Percentiles rank a stretch among this genome's conserved stretches.
phyloP scores from a whole-genome alignment of 2,329 filamentous ascomycete species.

The Talaromyces amestolkiae region DNA sequence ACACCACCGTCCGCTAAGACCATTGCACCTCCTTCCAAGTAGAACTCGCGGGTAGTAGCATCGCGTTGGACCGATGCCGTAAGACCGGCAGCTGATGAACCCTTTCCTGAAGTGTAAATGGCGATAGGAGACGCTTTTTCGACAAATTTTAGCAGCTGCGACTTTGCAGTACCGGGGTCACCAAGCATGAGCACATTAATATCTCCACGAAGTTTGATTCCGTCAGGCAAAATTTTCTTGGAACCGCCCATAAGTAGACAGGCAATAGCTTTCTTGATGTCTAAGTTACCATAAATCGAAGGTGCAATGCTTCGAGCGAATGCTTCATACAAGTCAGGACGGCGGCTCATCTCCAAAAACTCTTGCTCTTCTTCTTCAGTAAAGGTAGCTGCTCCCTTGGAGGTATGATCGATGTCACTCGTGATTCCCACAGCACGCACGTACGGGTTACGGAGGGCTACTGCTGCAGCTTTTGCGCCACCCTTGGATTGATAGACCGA shows the following conservation, averaged over 20 bases:
- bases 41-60: conserved; percentile 88
- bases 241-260: conserved; percentile 91
- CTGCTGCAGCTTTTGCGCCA: conserved; percentile 76
- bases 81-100: conserved; percentile 93
- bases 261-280: conserved; percentile 97
- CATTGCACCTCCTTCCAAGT: conserved; percentile 97
- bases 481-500: conserved; percentile 96
- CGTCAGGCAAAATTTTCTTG: conserved; percentile 95
- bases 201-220: conserved; percentile 95
- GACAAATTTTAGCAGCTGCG: conserved; percentile 93
- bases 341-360: conserved; percentile 83
- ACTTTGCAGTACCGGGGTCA: conserved; percentile 97
- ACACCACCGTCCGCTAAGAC: conserved; percentile 95
- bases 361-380: conserved; percentile 97
- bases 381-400: conserved; percentile 79
- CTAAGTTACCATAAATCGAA: conserved; percentile 91
- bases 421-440: conserved; percentile 89
- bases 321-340: conserved; percentile 86
- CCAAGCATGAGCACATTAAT: conserved; percentile 96
- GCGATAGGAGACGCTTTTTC: conserved; percentile 95
- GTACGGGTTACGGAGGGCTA: conserved; percentile 94
- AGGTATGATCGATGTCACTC: conserved; percentile 83
- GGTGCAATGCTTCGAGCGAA: conserved; percentile 93
- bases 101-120: conserved; percentile 98
- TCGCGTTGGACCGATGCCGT: conserved; percentile 96